Conservation (phyloP, 768 basidiomycete species). For the Tricholoma furcatifolium region DNA sequence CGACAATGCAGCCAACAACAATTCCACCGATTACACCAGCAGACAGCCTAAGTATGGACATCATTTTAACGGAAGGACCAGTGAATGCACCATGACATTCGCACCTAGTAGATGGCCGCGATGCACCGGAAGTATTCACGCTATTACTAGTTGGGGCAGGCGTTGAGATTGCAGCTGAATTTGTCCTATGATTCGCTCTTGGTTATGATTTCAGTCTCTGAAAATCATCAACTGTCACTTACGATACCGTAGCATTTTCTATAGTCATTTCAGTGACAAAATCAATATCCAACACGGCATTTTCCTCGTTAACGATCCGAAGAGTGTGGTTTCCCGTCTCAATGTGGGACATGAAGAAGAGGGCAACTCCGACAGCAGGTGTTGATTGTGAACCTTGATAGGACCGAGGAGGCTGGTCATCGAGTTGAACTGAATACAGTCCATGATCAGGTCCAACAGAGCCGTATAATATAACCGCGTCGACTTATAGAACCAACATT, state of each 20-base stretch:
- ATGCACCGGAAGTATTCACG: background rate
- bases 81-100: background rate
- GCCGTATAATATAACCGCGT: background rate
- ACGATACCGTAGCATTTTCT: background rate
- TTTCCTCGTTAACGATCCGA: background rate
- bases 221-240: background rate
- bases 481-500: background rate
- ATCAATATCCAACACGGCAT: background rate
- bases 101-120: background rate
- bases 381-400: background rate
- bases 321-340: constrained; percentile 3
- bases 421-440: constrained; percentile 3
- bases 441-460: constrained; percentile 5
- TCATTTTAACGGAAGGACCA: background rate
- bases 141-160: background rate
- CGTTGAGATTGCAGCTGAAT: background rate
- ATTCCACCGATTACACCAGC: background rate
- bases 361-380: background rate
- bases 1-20: background rate
- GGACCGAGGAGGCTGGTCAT: background rate
- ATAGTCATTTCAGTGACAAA: background rate
- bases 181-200: background rate
- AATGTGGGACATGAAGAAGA: background rate
- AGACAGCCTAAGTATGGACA: background rate
- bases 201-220: background rate